A percentile compares a stretch with the other conserved stretches of the same genome.
These are phyloP conservation scores for Aspergillus ochraceus DNA, from an alignment of 2,329 filamentous ascomycete species.

Conservation along the genomic window DNA sequence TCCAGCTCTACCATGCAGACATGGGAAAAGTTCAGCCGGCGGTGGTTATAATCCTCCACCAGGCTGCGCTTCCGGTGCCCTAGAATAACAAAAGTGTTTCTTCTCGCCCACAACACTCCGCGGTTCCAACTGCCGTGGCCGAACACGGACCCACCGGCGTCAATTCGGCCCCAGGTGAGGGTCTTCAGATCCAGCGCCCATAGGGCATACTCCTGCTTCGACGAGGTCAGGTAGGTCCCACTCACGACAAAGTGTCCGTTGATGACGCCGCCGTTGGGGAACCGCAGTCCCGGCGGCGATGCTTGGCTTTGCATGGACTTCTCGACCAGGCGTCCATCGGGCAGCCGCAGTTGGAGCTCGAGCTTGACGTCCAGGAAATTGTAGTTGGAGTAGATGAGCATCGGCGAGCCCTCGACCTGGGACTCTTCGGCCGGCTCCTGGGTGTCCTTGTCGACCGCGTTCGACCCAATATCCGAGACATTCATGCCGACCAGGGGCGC, in stretches of 20 bases:
- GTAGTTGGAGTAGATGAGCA: constrained; percentile 99
- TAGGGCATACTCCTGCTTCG: constrained; percentile 95
- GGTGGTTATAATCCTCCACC: constrained; percentile 97
- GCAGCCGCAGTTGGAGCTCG: constrained; percentile 82
- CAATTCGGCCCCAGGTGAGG: constrained; percentile 91
- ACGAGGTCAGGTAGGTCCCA: constrained; percentile 94
- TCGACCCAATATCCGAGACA: constrained; percentile 46
- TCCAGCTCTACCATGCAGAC: constrained; percentile 96
- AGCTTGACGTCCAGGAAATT: constrained; percentile 97
- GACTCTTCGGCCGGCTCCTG: constrained; percentile 33
- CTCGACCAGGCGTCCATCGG: constrained; percentile 81
- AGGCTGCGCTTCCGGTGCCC: constrained; percentile 91
- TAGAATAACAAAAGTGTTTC: constrained; percentile 93
- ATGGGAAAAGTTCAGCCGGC: constrained; percentile 95
- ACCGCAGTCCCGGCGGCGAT: constrained; percentile 87
- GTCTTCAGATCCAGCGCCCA: constrained; percentile 91
- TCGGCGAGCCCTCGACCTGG: constrained; percentile 55
- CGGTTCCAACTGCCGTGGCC: constrained; percentile 98
- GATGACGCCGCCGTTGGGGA: constrained; percentile 93
- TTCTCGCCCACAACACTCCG: constrained; percentile 86
- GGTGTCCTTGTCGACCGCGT: constrained; percentile 39
- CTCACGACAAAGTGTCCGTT: constrained; percentile 97
- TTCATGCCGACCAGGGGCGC: constrained; percentile 65
- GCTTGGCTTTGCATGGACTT: constrained; percentile 80
- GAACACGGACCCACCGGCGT: constrained; percentile 91